Evolutionary conservation across 2,329 filamentous ascomycete genomes (phyloP).

Genomic region (Neopestalotiopsis rosae): DNA sequence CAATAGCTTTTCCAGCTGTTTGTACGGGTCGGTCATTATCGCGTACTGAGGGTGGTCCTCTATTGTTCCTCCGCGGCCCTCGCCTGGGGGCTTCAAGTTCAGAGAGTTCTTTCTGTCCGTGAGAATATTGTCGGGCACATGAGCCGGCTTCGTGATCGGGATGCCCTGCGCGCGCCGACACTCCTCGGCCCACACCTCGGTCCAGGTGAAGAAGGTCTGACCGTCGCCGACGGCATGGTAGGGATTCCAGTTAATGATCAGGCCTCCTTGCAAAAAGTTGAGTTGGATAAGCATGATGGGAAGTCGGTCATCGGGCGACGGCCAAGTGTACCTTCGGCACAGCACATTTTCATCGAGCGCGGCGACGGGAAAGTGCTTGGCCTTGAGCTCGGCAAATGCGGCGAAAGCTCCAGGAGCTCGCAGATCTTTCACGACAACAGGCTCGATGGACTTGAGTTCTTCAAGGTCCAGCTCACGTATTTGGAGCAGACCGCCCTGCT

Average conservation of each 20-base stretch:
- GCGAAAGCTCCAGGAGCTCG: conserved; percentile 29
- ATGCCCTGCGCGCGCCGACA: conserved; percentile 35
- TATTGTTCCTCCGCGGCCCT: neutral
- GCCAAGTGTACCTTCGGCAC: conserved; percentile 34
- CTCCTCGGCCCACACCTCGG: conserved; percentile 42
- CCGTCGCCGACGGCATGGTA: conserved; percentile 42
- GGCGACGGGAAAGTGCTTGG: conserved; percentile 31
- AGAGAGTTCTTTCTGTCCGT: neutral
- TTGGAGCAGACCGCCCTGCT: conserved; percentile 39
- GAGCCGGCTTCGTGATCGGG: neutral
- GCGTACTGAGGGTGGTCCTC: conserved; percentile 1
- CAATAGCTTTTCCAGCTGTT: neutral
- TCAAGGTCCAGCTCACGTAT: conserved; percentile 31
- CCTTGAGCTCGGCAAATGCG: conserved; percentile 31
- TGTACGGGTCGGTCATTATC: neutral
- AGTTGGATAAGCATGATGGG: conserved; percentile 28
- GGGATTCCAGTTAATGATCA: conserved; percentile 32
- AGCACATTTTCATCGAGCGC: conserved; percentile 30
- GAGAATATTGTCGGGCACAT: neutral
- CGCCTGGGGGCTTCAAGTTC: neutral
- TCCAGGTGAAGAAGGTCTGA: conserved; percentile 37
- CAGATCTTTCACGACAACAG: conserved; percentile 33
- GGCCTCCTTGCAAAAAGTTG: conserved; percentile 36
- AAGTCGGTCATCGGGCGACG: conserved; percentile 29
- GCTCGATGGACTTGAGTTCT: conserved; percentile 31